Base-by-base conservation (phyloP, 83 land plant species). In the Picea abies region DNA sequence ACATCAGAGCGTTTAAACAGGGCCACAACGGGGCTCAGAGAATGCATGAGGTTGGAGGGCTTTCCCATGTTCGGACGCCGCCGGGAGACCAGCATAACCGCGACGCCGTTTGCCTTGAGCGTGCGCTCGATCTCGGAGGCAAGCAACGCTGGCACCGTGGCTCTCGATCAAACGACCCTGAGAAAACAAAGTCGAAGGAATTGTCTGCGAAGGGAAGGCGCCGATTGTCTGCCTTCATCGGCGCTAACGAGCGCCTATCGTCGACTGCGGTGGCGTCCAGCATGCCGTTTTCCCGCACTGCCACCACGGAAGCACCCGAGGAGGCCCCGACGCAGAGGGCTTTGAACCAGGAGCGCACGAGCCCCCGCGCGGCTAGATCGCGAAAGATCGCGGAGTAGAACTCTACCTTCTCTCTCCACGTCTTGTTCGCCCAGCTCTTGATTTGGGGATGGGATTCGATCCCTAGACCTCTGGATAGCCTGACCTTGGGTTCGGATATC, bases 1-100 rank as follows among this genome's bases (percentile, higher is more conserved):
- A 82, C 82, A 11, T 79, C 83, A 4, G 83, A 79, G 37, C 56
- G 47, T 52, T 73, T 69, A 44, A 82, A 82, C 4, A 82, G 83
- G 25, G 82, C 62, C 1, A 26, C 82, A 4, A 56, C 56, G 6
- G 32, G 82, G 14, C 11, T 35, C 79, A 82, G 63, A 44, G 80
- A 70, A 78, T 37, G 61, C 25, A 82, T 25, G 4, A 26, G 63
- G 83, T 82, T 82, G 19, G 77, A 73, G 10, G 9, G 23, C 0
- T 19, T 20, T n/a, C 12, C 58, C 77, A 49, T 49, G 9, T 49
- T 49, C 52, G 5, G n/a, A 0, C 77, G 22, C 26, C 77, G 41
- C 4, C 5, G 26, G 5, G 58, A n/a, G 4, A n/a, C 77, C 2
- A 32, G 2, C 2, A 32, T 32, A 1, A 32, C 35, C 35, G 35